Base-by-base conservation (phyloP, 1,139 yeast species). In the Starmera stellimalicola region DNA sequence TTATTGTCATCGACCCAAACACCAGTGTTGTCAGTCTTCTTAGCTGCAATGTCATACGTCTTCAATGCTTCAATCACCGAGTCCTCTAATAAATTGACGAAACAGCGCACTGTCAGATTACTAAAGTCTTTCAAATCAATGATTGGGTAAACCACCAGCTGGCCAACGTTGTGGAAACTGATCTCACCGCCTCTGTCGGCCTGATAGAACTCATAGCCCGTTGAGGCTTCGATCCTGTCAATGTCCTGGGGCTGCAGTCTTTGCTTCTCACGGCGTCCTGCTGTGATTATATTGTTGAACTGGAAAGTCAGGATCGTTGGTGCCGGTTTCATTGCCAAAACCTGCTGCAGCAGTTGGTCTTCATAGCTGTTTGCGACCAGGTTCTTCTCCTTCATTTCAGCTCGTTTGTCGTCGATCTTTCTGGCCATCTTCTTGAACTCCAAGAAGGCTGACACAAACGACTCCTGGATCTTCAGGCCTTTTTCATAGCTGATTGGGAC, bases 161-260 rank as follows among this genome's bases (percentile, higher is more conserved):
- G 99, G 0, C 98, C 98, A 3, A 88, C 79, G 0, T 97, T 97
- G 59, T 93, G 99, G 68, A 85, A 93, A 0, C 98, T 91, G 1
- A 91, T 76, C 53, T 91, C 94, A 0, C 99, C 99, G n/a, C 99
- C 99, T 40, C 99, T 65, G 39, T 76, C 77, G 0, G 93, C 70
- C 48, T 84, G 94, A 18, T 77, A 70, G 50, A 75, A 83, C 33
- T 69, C 66, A 18, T 72, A 71, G 7, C 62, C 63, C 26, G 55
- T 55, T 38, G 45, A 5, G 6, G 25, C 5, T 8, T 38, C 34
- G 34, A 44, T 26, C 61, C 58, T 27, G 50, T 55, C 42, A 7
- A 61, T 50, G 23, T 60, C 62, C 2, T 48, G 56, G 11, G 57
- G 46, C 0, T 64, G 54, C 1, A 72, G 58, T 29, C 65, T 65